These are phyloP conservation scores for Pseudopithomyces chartarum DNA, from an alignment of 2,329 filamentous ascomycete genomes.

Conservation along the genomic window DNA sequence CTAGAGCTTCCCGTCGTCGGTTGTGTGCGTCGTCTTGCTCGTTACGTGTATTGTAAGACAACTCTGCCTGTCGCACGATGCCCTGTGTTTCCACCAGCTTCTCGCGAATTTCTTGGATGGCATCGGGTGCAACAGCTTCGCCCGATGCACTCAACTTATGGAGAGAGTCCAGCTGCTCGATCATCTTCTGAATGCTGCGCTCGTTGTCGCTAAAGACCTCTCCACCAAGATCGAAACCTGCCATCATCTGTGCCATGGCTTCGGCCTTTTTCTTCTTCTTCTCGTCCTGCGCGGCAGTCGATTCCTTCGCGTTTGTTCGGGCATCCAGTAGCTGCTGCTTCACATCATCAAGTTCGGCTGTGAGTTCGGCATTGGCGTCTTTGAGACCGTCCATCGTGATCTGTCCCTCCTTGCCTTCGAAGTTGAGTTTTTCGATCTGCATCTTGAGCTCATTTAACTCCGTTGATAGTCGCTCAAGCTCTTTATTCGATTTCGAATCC, in stretches of 20 bases:
- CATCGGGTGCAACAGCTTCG: constrained; percentile 79
- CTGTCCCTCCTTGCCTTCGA: constrained; percentile 93
- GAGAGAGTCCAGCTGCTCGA: constrained; percentile 80
- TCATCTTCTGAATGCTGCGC: constrained; percentile 78
- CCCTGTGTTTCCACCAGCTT: constrained; percentile 88
- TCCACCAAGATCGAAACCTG: constrained; percentile 90
- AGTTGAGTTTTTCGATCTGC: constrained; percentile 93
- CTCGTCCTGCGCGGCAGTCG: constrained; percentile 85
- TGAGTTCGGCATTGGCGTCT: constrained; percentile 93
- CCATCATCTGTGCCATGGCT: constrained; percentile 99
- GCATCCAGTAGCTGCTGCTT: constrained; percentile 96
- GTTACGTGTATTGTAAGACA: constrained; percentile 75
- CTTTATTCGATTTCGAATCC: constrained; percentile 79
- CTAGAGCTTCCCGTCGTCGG: constrained; percentile 75
- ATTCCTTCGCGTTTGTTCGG: constrained; percentile 96
- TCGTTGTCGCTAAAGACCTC: constrained; percentile 96
- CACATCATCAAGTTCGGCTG: constrained; percentile 87
- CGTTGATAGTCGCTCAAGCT: constrained; percentile 83
- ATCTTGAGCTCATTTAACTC: constrained; percentile 94
- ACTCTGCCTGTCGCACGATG: constrained; percentile 88
- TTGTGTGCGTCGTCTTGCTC: constrained; percentile 65
- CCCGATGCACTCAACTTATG: constrained; percentile 77
- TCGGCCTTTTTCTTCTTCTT: constrained; percentile 99
- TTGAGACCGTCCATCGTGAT: constrained; percentile 98
- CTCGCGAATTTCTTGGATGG: constrained; percentile 75